Conservation (phyloP, 805 yeast species). For the Barnettozyma californica region DNA sequence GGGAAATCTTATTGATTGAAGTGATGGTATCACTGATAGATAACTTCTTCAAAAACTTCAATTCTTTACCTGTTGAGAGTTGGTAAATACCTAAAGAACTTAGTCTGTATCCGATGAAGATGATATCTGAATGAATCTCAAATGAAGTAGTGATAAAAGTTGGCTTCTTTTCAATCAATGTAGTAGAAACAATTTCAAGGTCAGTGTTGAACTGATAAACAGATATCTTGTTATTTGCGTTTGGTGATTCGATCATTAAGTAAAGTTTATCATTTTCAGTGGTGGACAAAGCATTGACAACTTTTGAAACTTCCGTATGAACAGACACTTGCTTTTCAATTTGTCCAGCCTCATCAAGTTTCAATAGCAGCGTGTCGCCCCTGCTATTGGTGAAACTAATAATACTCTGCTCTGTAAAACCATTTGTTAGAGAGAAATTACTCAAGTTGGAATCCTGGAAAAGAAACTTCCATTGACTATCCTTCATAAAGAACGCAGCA, state of each 20-base stretch:
- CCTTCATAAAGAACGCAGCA: slow-evolving; percentile 32
- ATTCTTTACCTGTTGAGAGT: slow-evolving; percentile 24
- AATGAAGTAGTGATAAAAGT: slow-evolving; percentile 59
- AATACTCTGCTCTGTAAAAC: slow-evolving; percentile 32
- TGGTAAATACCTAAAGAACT: slow-evolving; percentile 59
- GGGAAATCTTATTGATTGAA: slow-evolving; percentile 38
- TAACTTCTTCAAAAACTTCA: slow-evolving; percentile 37
- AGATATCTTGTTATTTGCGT: slow-evolving; percentile 50
- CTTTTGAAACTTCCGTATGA: slow-evolving; percentile 34
- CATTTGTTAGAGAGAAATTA: slow-evolving; percentile 39
- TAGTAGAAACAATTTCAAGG: slow-evolving; percentile 23
- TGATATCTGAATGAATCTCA: slow-evolving; percentile 35
- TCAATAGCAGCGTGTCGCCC: slow-evolving; percentile 41
- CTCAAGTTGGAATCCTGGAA: slow-evolving; percentile 24
- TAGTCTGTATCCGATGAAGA: slow-evolving; percentile 67
- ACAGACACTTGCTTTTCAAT: slow-evolving; percentile 19
- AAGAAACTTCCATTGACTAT: slow-evolving; percentile 26
- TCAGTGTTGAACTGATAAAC: slow-evolving; percentile 33
- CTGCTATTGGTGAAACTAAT: slow-evolving; percentile 30
- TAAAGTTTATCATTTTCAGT: slow-evolving; percentile 27
- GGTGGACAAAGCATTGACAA: slow-evolving; percentile 43
- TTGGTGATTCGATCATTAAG: slow-evolving; percentile 60
- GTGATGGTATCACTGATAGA: slow-evolving; percentile 68
- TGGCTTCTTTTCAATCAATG: slow-evolving; percentile 34
- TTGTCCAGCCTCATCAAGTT: slow-evolving; percentile 34